Evolutionary conservation across 768 basidiomycete genomes (phyloP).

Genomic region (Brasilioporus rufonigricans): DNA sequence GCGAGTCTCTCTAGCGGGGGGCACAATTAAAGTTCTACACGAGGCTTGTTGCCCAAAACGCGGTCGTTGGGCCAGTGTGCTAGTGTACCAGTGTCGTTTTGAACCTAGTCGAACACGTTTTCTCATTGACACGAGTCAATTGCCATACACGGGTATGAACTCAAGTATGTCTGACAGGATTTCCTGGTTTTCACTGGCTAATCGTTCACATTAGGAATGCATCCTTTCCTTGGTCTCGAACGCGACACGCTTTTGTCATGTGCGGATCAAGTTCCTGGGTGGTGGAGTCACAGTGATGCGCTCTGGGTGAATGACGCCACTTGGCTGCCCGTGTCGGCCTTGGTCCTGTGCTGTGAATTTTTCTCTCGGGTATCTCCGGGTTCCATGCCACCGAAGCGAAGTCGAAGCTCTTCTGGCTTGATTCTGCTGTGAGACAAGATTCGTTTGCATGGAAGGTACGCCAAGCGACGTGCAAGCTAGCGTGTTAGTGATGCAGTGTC

Average conservation of each 20-base stretch:
- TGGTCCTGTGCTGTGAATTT: background rate
- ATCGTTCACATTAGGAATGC: background rate
- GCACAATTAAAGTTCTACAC: background rate
- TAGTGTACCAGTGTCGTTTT: background rate
- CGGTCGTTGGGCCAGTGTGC: constrained; percentile 16
- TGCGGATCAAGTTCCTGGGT: background rate
- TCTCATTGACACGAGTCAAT: constrained; percentile 7
- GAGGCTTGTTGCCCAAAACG: constrained; percentile 15
- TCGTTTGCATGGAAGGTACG: background rate
- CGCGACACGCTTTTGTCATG: constrained; percentile 3
- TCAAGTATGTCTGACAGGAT: background rate
- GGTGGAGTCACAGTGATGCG: too few relatives aligned
- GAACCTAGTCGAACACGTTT: constrained; percentile 20
- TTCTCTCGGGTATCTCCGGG: constrained; percentile 16
- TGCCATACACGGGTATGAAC: background rate
- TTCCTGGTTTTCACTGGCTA: background rate
- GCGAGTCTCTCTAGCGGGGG: background rate
- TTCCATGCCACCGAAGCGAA: constrained; percentile 8
- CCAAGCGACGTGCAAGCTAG: background rate
- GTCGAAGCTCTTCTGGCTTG: constrained; percentile 5
- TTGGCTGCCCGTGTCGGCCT: background rate
- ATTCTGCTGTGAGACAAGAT: constrained; percentile 1
- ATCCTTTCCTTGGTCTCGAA: background rate
- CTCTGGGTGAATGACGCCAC: background rate
- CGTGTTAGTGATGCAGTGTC: background rate